phyloP scores from a whole-genome alignment of 805 yeast species.

The Crinitomyces ghanaensis region DNA sequence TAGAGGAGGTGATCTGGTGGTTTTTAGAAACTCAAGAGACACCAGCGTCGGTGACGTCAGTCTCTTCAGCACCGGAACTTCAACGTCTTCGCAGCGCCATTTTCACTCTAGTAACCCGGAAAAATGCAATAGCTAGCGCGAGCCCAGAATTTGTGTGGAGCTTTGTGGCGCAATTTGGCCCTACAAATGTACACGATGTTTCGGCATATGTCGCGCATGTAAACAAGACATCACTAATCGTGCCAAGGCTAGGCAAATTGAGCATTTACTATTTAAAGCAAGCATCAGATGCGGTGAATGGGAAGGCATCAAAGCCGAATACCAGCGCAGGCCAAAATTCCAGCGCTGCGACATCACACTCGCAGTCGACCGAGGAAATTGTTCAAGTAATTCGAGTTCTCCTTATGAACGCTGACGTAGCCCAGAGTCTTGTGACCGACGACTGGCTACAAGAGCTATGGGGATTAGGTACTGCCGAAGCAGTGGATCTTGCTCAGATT shows the following conservation, averaged over 20 bases:
- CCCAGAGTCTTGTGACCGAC: conserved; percentile 6
- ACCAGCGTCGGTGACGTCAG: too few relatives aligned
- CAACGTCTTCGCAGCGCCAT: conserved; percentile 2
- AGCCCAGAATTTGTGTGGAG: conserved; percentile 21
- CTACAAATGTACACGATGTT: conserved; percentile 9
- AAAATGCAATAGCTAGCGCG: conserved; percentile 5
- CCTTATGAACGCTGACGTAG: conserved; percentile 3
- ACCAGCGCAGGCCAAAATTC: too few relatives aligned
- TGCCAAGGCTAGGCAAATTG: conserved; percentile 5
- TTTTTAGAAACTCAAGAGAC: too few relatives aligned
- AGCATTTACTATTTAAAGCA: conserved; percentile 5
- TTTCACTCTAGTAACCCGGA: conserved; percentile 5
- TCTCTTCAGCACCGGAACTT: too few relatives aligned
- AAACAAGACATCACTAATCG: conserved; percentile 1
- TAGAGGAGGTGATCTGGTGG: too few relatives aligned
- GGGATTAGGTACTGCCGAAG: conserved; percentile 5
- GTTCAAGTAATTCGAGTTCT: conserved; percentile 6
- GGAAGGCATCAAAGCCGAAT: too few relatives aligned
- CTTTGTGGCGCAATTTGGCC: conserved; percentile 16
- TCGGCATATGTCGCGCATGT: conserved; percentile 1
- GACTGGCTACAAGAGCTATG: conserved; percentile 10
- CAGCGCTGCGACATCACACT: too few relatives aligned
- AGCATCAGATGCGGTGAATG: not conserved
- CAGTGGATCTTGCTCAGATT: conserved; percentile 4
- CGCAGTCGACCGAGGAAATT: not conserved